Percentiles rank a stretch among this genome's conserved stretches.
Evolutionary conservation across 768 basidiomycete genomes (phyloP).

Genomic region (Lactifluus subvellereus): DNA sequence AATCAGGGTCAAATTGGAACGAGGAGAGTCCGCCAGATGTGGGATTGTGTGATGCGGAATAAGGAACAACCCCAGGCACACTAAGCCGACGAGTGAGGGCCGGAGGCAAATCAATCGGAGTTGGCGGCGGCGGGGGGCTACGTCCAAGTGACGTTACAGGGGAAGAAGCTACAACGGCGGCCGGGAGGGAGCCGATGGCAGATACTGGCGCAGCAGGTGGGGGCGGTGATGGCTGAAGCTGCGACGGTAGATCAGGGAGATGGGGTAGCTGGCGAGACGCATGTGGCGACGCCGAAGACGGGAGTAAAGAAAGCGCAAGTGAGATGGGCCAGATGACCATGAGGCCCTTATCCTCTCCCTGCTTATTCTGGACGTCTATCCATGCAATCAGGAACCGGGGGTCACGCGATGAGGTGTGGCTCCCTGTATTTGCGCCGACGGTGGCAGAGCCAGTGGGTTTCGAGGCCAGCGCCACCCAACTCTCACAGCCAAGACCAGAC

Average conservation of each 20-base stretch:
- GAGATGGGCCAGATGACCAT: conserved; percentile 65
- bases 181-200: conserved; percentile 1
- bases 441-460: conserved; percentile 10
- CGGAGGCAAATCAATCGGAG: conserved; percentile 16
- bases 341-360: conserved; percentile 75
- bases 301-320: conserved; percentile 47
- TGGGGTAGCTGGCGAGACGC: conserved; percentile 42
- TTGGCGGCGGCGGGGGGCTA: conserved; percentile 5
- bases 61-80: not conserved
- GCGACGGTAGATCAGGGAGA: conserved; percentile 59
- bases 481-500: conserved; percentile 53
- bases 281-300: conserved; percentile 34
- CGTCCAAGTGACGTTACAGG: conserved; percentile 12
- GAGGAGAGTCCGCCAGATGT: conserved; percentile 40
- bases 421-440: not conserved
- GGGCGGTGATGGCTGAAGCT: conserved; percentile 51
- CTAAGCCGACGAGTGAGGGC: conserved; percentile 15
- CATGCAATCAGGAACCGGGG: conserved; percentile 58
- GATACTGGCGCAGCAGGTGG: conserved; percentile 31
- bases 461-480: conserved; percentile 35
- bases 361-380: conserved; percentile 69
- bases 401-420: conserved; percentile 8
- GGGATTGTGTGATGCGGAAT: conserved; percentile 9
- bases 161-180: conserved; percentile 12
- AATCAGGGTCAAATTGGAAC: conserved; percentile 40